A percentile compares a stretch with the other conserved stretches of the same genome.
Evolutionary conservation across 2,329 filamentous ascomycete species (phyloP).

Genomic region (Beauveria sp.): DNA sequence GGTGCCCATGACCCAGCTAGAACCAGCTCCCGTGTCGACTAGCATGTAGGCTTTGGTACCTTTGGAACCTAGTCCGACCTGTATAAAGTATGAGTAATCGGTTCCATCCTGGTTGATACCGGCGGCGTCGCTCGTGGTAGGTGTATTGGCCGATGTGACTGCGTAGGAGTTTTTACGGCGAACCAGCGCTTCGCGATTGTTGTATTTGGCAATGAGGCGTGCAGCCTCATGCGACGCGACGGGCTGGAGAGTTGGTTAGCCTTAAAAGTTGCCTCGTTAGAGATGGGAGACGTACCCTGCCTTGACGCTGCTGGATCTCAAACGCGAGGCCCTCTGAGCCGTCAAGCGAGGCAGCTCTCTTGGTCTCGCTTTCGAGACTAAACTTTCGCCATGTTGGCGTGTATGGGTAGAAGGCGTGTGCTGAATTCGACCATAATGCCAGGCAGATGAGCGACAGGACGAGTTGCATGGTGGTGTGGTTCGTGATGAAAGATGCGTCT

Average conservation of each 20-base stretch:
- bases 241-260: slow-evolving; percentile 19
- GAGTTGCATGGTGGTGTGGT: slow-evolving; percentile 29
- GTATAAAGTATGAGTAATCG: slow-evolving; percentile 58
- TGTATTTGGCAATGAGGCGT: slow-evolving; percentile 34
- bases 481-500: neutral
- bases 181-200: slow-evolving; percentile 11
- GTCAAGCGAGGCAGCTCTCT: slow-evolving; percentile 15
- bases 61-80: slow-evolving; percentile 48
- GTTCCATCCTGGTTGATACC: slow-evolving; percentile 57
- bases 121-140: slow-evolving; percentile 39
- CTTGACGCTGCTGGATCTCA: slow-evolving; percentile 31
- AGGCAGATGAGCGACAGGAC: slow-evolving; percentile 34
- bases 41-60: slow-evolving; percentile 51
- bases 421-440: slow-evolving; percentile 38
- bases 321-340: slow-evolving; percentile 27
- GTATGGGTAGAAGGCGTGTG: slow-evolving; percentile 42
- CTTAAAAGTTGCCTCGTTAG: neutral
- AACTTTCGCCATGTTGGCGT: slow-evolving; percentile 29
- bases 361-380: slow-evolving; percentile 16
- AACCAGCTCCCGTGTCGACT: slow-evolving; percentile 59
- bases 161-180: slow-evolving; percentile 37
- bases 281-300: slow-evolving; percentile 20
- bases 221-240: slow-evolving; percentile 26
- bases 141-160: slow-evolving; percentile 37
- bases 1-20: slow-evolving; percentile 77